phyloP scores from a whole-genome alignment of 441 rosid genomes.

The Arabidopsis hybrid region DNA sequence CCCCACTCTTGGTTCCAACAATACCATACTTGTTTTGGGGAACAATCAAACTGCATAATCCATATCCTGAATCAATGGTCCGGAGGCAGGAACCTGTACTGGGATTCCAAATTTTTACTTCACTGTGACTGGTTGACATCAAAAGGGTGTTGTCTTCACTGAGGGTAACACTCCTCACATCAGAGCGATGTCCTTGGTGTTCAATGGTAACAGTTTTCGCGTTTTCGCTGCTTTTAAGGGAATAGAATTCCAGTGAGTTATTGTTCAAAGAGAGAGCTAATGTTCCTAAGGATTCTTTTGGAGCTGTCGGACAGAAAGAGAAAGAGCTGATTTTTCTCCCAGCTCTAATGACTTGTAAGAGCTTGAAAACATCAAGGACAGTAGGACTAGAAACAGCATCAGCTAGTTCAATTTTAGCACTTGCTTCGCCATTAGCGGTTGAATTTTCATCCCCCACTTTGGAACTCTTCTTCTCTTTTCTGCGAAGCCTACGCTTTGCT shows the following conservation, averaged over 20 bases:
- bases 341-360: constrained; percentile 79
- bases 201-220: constrained; percentile 75
- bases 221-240: constrained; percentile 59
- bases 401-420: constrained; percentile 49
- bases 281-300: constrained; percentile 69
- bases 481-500: constrained; percentile 85
- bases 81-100: constrained; percentile 94
- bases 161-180: constrained; percentile 90
- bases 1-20: constrained; percentile 90
- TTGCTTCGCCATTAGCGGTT: constrained; percentile 52
- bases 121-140: constrained; percentile 97
- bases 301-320: constrained; percentile 70
- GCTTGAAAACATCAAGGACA: constrained; percentile 85
- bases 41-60: constrained; percentile 87
- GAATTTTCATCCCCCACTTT: constrained; percentile 50
- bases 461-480: constrained; percentile 88
- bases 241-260: constrained; percentile 82
- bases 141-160: constrained; percentile 86
- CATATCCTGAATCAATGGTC: constrained; percentile 91
- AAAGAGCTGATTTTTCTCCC: constrained; percentile 85
- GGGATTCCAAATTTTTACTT: constrained; percentile 96
- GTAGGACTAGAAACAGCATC: constrained; percentile 46
- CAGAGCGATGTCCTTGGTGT: constrained; percentile 94
- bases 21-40: constrained; percentile 85
- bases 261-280: constrained; percentile 90